These are phyloP conservation scores for Suhomyces pyralidae DNA, from an alignment of 805 yeast species.

Conservation along the genomic window DNA sequence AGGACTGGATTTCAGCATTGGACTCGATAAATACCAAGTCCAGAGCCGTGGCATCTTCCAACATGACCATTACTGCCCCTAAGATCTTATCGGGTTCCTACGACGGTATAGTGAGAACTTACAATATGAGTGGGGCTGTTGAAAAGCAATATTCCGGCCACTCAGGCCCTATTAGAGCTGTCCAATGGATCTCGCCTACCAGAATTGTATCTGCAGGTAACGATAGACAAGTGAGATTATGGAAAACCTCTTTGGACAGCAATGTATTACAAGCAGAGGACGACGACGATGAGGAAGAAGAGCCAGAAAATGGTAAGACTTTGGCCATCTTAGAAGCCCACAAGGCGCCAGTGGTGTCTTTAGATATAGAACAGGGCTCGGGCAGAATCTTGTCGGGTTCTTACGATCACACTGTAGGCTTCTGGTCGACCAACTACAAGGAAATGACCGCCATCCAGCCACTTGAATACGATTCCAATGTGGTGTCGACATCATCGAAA, in stretches of 20 bases:
- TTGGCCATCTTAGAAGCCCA: conserved; percentile 88
- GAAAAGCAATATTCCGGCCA: conserved; percentile 84
- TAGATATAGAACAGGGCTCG: conserved; percentile 55
- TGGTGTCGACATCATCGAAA: conserved; percentile 68
- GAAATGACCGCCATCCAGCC: conserved; percentile 68
- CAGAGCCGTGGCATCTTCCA: conserved; percentile 19
- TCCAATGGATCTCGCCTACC: conserved; percentile 71
- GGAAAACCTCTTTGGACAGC: conserved; percentile 62
- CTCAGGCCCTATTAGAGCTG: conserved; percentile 79
- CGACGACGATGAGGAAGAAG: conserved; percentile 37
- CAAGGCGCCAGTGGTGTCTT: conserved; percentile 75
- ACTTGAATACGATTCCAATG: conserved; percentile 41
- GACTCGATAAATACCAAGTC: conserved; percentile 45
- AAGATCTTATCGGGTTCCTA: conserved; percentile 84
- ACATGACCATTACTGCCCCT: conserved; percentile 34
- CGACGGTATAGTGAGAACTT: conserved; percentile 91
- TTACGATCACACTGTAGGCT: conserved; percentile 71
- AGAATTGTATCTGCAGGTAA: conserved; percentile 82
- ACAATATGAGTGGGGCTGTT: conserved; percentile 77
- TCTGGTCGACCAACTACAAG: conserved; percentile 86
- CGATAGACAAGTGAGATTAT: conserved; percentile 83
- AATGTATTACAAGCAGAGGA: conserved; percentile 43
- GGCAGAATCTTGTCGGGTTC: conserved; percentile 79
- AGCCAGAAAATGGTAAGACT: conserved; percentile 66
- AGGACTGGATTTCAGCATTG: conserved; percentile 91